Evolutionary conservation across 1,284 basidiomycete genomes (phyloP), one percentile per base, ranked within the genome.

Genomic region (Leccinum fuscescens): DNA sequence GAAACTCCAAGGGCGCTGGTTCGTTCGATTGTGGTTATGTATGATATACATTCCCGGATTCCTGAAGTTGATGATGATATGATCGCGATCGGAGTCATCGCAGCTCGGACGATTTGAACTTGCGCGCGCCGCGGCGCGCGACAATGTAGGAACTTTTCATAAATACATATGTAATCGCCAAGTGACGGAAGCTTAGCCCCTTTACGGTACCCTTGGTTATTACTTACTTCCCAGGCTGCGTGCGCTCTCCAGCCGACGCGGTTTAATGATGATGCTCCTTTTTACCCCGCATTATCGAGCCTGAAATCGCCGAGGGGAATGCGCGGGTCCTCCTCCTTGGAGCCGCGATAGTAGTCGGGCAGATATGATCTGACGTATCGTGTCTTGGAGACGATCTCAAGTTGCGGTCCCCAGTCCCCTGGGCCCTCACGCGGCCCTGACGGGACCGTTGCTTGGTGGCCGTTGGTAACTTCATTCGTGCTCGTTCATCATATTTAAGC

Each of bases 61-160:
- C 48, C 15, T 15, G 48, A 33, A 33, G 24, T 24, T 24, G 48
- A 17, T 33, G 17, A n/a, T n/a, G 7, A 27, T 24, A 24, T 54
- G 64, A 67, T 65, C 66, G 29, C 48, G 65, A 67, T 58, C 54
- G 29, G 29, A 31, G 56, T 27, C 42, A 44, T 22, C 44, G 17
- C 20, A 12, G 44, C 44, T 44, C n/a, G n/a, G 52, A 54, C 3
- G 29, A 31, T 31, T 9, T 11, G 27, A n/a, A 37, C 20, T 33
- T 17, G 35, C 11, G 20, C 27, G 49, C 27, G 49, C 49, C 49
- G 27, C 49, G 24, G 15, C 27, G 49, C 20, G 44, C 44, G 44
- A 46, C 44, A 14, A 46, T 46, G 20, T 46, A 46, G 44, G 44
- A 44, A 20, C 44, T 46, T 35, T 22, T 22, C 44, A 46, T 44